Evolutionary conservation across 2,329 filamentous ascomycete genomes (phyloP).

Genomic region (Cladosporium sp.): DNA sequence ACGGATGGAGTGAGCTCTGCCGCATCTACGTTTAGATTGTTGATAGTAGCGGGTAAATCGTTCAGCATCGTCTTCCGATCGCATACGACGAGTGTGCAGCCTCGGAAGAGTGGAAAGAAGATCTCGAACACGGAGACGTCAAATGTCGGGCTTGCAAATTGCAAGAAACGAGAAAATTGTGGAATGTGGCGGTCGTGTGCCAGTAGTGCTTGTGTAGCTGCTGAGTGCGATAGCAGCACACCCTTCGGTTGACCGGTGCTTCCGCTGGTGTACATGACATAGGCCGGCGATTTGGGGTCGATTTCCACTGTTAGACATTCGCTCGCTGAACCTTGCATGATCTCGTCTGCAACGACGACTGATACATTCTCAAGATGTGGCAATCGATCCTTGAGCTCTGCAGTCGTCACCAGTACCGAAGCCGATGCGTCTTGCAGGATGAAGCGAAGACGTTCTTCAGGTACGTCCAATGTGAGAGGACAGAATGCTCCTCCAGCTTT

Average conservation of each 20-base stretch:
- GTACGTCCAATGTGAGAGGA: conserved; percentile 73
- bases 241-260: conserved; percentile 88
- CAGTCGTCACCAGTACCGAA: conserved; percentile 60
- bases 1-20: conserved; percentile 89
- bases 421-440: conserved; percentile 75
- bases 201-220: conserved; percentile 75
- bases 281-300: conserved; percentile 52
- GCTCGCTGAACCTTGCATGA: not conserved
- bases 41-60: conserved; percentile 66
- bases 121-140: conserved; percentile 95
- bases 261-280: conserved; percentile 91
- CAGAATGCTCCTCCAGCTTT: conserved; percentile 83
- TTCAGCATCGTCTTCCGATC: conserved; percentile 66
- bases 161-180: conserved; percentile 70
- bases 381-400: conserved; percentile 40
- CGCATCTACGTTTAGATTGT: conserved; percentile 65
- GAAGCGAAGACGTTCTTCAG: conserved; percentile 70
- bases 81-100: conserved; percentile 67
- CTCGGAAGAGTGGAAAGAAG: conserved; percentile 77
- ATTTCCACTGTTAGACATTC: not conserved
- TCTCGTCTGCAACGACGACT: conserved; percentile 41
- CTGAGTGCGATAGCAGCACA: conserved; percentile 73
- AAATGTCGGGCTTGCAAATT: conserved; percentile 89
- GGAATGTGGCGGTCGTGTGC: conserved; percentile 78
- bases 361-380: conserved; percentile 32